phyloP scores from a whole-genome alignment of 192 early-diverging fungal species.

The Spizellomyces sp. region DNA sequence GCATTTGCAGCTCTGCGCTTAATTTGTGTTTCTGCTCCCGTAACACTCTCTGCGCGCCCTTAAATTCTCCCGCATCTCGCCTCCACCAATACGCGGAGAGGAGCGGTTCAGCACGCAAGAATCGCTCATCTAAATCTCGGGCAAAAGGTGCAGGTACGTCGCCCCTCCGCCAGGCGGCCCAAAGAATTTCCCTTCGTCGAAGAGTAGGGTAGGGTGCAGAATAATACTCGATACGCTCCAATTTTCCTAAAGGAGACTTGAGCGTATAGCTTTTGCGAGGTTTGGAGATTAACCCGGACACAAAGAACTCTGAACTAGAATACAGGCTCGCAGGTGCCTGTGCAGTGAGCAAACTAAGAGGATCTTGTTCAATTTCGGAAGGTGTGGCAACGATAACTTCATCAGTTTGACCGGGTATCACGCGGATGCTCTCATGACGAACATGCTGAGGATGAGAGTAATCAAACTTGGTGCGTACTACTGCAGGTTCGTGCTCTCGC shows the following conservation, averaged over 20 bases:
- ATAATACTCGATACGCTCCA: constrained; percentile 11
- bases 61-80: constrained; percentile 35
- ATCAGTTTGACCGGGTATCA: background rate
- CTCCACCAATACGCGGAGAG: constrained; percentile 38
- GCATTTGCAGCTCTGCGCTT: constrained; percentile 27
- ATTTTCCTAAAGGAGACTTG: background rate
- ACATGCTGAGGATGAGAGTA: constrained; percentile 52
- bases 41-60: constrained; percentile 21
- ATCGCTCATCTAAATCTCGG: constrained; percentile 44
- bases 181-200: constrained; percentile 39
- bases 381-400: constrained; percentile 32
- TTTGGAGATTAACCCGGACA: background rate
- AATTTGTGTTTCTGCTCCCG: constrained; percentile 27
- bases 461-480: constrained; percentile 32
- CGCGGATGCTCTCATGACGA: constrained; percentile 23
- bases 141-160: constrained; percentile 47
- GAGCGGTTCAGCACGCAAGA: constrained; percentile 39
- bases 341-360: constrained; percentile 21
- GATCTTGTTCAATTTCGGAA: constrained; percentile 31
- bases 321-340: constrained; percentile 30
- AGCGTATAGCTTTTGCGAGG: background rate
- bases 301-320: constrained; percentile 25
- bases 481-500: background rate
- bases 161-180: constrained; percentile 43
- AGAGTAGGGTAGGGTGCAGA: constrained; percentile 27